A percentile compares a stretch with the other conserved stretches of the same genome.
Conservation (phyloP, 106 monocot genomes). For the Acorus gramineus region DNA sequence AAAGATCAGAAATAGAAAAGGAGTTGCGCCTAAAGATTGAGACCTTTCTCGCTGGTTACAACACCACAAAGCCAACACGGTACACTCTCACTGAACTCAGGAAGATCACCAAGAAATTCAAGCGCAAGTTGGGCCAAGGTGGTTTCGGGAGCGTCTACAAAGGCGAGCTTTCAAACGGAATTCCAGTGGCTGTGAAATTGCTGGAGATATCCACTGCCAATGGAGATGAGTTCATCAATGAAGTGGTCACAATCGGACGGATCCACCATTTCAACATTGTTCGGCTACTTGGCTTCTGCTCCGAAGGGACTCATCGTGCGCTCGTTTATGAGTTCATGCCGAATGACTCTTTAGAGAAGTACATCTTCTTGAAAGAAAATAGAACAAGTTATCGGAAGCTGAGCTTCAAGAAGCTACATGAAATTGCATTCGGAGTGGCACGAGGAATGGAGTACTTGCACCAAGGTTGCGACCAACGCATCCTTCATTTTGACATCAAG, state of each 20-base stretch:
- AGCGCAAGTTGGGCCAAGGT: constrained; percentile 30
- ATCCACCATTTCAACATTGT: constrained; percentile 46
- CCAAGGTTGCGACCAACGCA: constrained; percentile 20
- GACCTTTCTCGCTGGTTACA: no score
- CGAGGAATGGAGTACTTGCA: constrained; percentile 24
- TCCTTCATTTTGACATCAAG: constrained; percentile 31
- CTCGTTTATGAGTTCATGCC: constrained; percentile 49
- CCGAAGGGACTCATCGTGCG: constrained; percentile 22
- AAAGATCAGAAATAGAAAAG: no score
- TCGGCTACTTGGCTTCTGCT: constrained; percentile 37
- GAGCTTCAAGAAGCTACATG: constrained; percentile 11
- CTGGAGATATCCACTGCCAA: constrained; percentile 22
- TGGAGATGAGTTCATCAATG: constrained; percentile 43
- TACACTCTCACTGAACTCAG: constrained; percentile 22
- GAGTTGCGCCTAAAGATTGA: no score
- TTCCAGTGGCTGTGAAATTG: constrained; percentile 36
- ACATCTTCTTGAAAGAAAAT: constrained; percentile 15
- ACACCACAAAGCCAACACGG: constrained; percentile 21
- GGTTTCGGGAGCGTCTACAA: constrained; percentile 39
- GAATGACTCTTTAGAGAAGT: constrained; percentile 38
- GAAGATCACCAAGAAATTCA: constrained; percentile 34
- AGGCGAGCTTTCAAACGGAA: constrained; percentile 21
- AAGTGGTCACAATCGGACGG: constrained; percentile 34
- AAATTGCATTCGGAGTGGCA: constrained; percentile 19
- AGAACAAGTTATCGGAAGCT: not conserved